Evolutionary conservation across 345 rosid genomes (phyloP).

Genomic region (Lepidium sativum): DNA sequence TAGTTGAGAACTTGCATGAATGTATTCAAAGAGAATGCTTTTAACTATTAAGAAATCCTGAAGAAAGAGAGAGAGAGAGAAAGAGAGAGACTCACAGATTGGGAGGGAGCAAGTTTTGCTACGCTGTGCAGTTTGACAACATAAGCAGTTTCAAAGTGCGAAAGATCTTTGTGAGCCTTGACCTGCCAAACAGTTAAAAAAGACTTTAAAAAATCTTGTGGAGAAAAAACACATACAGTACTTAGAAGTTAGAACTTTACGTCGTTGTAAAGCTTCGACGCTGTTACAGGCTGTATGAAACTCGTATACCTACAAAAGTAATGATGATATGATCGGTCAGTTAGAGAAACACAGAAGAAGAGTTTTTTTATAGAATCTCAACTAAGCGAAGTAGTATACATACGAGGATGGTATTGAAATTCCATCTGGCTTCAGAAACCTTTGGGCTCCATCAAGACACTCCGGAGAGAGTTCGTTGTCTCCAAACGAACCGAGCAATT

Average conservation of each 20-base stretch:
- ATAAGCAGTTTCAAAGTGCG: conserved; percentile 93
- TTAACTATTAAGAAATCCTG: not conserved
- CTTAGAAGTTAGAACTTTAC: conserved; percentile 38
- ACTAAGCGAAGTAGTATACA: conserved; percentile 26
- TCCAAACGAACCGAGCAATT: conserved; percentile 92
- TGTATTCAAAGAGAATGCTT: not conserved
- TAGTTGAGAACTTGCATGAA: not conserved
- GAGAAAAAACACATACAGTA: not conserved
- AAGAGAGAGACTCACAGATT: conserved; percentile 49
- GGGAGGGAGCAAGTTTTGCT: conserved; percentile 77
- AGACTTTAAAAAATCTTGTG: not conserved
- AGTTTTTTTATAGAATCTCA: not conserved
- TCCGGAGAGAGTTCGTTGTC: conserved; percentile 99
- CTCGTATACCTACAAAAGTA: conserved; percentile 72
- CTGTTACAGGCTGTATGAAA: conserved; percentile 88
- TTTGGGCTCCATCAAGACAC: conserved; percentile 99
- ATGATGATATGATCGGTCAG: not conserved
- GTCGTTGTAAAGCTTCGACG: conserved; percentile 82
- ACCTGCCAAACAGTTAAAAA: conserved; percentile 43
- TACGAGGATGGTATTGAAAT: conserved; percentile 97
- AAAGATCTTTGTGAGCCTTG: conserved; percentile 81
- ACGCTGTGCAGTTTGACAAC: conserved; percentile 89
- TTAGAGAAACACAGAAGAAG: conserved; percentile 6
- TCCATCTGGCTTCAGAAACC: conserved; percentile 85
- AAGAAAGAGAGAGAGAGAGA: conserved; percentile 14